Evolutionary conservation across 768 basidiomycete genomes (phyloP), one percentile per base, ranked within the genome.

Genomic region (Boletus tylopilopsis): DNA sequence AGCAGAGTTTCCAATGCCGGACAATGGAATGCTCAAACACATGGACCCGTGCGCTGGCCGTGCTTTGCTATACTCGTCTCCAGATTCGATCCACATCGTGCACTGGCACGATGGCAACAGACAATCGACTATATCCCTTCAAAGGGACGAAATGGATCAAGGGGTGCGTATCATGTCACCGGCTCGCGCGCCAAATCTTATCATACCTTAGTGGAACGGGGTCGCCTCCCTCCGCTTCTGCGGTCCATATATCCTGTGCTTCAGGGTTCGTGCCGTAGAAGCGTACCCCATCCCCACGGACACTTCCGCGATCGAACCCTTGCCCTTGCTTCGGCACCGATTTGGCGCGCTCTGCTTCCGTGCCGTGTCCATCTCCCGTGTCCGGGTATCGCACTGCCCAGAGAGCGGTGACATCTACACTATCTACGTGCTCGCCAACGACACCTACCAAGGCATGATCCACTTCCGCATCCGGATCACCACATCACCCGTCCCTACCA

Each of bases 181-280:
- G 8, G 33, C 12, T 41, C 11, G 16, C 48, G 10, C 22, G 45
- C 33, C 23, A 0, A 42, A 23, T 42, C 36, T 50, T 7, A 50
- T 21, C 23, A 15, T 33, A 35, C 22, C 3, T 16, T 30, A 74
- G 73, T 74, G 70, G 69, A 73, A 70, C 32, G 69, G 68, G 1
- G 67, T 82, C 9, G 62, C 78, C 1, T 71, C 68, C 9, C 51
- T 78, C 16, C 71, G 67, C 16, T 70, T 82, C 34, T 68, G 78
- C 33, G 79, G 76, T 3, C 66, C 71, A 0, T 76, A 78, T 45
- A 56, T 84, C n/a, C 63, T 84, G 22, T 70, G 77, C 21, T 73
- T 83, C 58, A 79, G 75, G 49, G 66, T 73, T 1, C 76, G 75
- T 6, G 74, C 80, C 1, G 55, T 85, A 21, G 79, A 82, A 49